Evolutionary conservation across 2,329 filamentous ascomycete genomes (phyloP), one percentile per base, ranked within the genome.

Genomic region (Hymenoscyphus scutula): DNA sequence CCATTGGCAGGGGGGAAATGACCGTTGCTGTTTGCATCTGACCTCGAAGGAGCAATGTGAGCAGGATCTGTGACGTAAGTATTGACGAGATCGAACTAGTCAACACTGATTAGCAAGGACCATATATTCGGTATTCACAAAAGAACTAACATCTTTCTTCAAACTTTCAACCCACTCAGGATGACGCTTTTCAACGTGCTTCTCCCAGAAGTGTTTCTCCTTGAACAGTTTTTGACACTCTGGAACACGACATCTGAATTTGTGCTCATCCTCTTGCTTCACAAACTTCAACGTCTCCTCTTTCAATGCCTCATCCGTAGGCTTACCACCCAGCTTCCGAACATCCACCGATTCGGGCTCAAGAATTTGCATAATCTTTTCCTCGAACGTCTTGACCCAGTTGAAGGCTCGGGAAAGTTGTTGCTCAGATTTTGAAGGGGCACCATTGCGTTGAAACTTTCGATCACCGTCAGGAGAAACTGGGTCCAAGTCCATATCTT

Each of bases 321-420:
- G 85, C 74, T 92, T 93, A 19, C 95, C 95, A 57, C 96, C 95
- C 29, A 98, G 84, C 78, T 97, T 98, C 75, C 88, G 88, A 51
- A 98, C 81, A 72, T 98, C 92, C 27, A 90, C 90, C 57, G 88
- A 87, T 60, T 95, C 91, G 0, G 95, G 95, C 68, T 98, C 94
- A 15, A 99, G 82, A 55, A 98, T 90, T 75, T 97, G 93, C 74
- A 91, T 81, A 58, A 99, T 84, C 79, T 99, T 99, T 73, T 99
- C 95, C 74, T 99, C 95, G 72, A 97, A 99, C 0, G 95, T 98
- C 80, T 90, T 96, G 64, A 99, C 96, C 95, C 96, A 99, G 73
- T 98, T 99, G 79, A 92, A 98, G 0, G 95, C 95, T 62, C 93
- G 89, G 72, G 96, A 90, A 15, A 98, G 85, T 74, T 98, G 95